A percentile compares a stretch with the other conserved stretches of the same genome.
Conservation (phyloP, 2,329 filamentous ascomycete species). For the Diaporthe citriasiana region DNA sequence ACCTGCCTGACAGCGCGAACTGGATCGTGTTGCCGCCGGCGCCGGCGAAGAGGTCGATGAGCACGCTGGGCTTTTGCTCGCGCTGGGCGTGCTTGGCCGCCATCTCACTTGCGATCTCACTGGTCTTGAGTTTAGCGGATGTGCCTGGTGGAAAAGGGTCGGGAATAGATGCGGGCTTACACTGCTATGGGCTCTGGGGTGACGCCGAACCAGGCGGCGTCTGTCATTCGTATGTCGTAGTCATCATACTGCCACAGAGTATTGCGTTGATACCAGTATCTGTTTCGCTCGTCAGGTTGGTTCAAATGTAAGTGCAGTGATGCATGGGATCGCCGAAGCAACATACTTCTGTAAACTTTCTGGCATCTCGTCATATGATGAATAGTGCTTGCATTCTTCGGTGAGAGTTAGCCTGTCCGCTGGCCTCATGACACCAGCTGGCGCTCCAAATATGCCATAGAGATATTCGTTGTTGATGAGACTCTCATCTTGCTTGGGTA, state of each 20-base stretch:
- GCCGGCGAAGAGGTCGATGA: conserved; percentile 92
- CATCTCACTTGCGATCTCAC: conserved; percentile 83
- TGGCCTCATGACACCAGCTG: conserved; percentile 54
- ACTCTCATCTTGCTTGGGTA: neutral
- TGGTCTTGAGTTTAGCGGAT: conserved; percentile 49
- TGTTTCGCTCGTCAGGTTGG: conserved; percentile 52
- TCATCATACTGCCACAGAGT: conserved; percentile 91
- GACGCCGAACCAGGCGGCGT: conserved; percentile 96
- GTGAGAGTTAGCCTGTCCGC: conserved; percentile 66
- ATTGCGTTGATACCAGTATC: conserved; percentile 92
- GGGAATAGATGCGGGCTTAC: conserved; percentile 62
- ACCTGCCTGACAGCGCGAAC: conserved; percentile 86
- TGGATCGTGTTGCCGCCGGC: conserved; percentile 95
- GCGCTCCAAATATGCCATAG: neutral
- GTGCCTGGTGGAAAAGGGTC: neutral
- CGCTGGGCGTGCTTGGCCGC: conserved; percentile 65
- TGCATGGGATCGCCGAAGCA: neutral
- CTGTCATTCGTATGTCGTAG: conserved; percentile 89
- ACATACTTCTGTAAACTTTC: conserved; percentile 86
- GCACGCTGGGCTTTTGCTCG: conserved; percentile 50
- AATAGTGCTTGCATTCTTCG: conserved; percentile 82
- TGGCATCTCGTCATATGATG: conserved; percentile 78
- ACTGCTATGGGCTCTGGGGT: conserved; percentile 92
- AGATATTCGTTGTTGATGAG: conserved; percentile 12
- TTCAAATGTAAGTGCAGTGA: neutral